Evolutionary conservation across 1,284 basidiomycete genomes (phyloP).

Genomic region (Ustilago curta): DNA sequence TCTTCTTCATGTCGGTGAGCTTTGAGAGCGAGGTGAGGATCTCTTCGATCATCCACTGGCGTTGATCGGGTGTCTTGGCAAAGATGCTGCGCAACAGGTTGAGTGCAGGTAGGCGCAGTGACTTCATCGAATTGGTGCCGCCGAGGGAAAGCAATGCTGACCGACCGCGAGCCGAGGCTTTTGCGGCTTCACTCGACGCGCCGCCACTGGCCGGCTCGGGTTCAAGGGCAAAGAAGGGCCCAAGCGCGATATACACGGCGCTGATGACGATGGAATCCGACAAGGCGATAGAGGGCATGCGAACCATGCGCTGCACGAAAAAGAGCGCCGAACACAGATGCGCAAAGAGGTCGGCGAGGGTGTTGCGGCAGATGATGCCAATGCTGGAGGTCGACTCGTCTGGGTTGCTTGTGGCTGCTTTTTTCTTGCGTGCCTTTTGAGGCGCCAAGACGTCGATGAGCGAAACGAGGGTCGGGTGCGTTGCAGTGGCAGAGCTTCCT

Average conservation of each 20-base stretch:
- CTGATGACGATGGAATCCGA: conserved; percentile 77
- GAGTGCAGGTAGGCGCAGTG: conserved; percentile 82
- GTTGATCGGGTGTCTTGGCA: conserved; percentile 86
- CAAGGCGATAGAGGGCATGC: conserved; percentile 70
- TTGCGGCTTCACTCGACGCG: conserved; percentile 35
- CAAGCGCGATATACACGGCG: conserved; percentile 88
- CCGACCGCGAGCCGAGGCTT: conserved; percentile 34
- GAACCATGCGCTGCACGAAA: conserved; percentile 70
- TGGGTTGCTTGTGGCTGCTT: conserved; percentile 11
- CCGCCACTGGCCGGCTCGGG: conserved; percentile 71
- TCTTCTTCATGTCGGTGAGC: conserved; percentile 86
- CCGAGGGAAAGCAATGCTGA: conserved; percentile 48
- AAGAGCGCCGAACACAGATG: conserved; percentile 62
- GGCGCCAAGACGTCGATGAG: conserved; percentile 66
- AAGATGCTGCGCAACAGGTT: conserved; percentile 85
- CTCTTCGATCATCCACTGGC: conserved; percentile 96
- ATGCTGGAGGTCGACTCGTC: conserved; percentile 31
- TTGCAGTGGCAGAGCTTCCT: conserved; percentile 28
- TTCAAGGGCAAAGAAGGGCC: conserved; percentile 84
- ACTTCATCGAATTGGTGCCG: conserved; percentile 75
- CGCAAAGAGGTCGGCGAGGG: conserved; percentile 49
- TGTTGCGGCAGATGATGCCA: conserved; percentile 47
- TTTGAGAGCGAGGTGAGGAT: conserved; percentile 89
- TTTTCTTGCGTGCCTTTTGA: conserved; percentile 48
- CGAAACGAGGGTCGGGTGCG: conserved; percentile 54